Evolutionary conservation across 1,284 basidiomycete genomes (phyloP), one percentile per base, ranked within the genome.

Genomic region (Microstroma glucosiphilum): DNA sequence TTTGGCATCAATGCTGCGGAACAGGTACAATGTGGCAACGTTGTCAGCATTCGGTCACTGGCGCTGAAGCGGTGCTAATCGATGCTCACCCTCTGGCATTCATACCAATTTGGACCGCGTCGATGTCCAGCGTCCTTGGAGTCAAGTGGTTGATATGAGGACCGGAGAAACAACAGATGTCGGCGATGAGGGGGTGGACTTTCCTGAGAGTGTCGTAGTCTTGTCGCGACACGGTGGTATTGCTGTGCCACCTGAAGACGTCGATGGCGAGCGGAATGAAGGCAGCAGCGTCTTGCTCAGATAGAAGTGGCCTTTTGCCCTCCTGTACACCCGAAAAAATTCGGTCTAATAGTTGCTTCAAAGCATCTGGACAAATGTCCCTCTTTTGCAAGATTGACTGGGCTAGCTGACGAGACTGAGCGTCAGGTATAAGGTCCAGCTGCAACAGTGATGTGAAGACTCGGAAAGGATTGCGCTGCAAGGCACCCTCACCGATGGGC

Each of bases 121-220:
- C 81, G 54, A 82, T 82, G 62, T 81, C 80, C 26, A 82, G 64
- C 25, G 81, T 80, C 15, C 81, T 63, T 15, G 81, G 81, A 7
- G 81, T 82, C n/a, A 82, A 71, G 65, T 82, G 81, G 63, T 82
- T 82, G 71, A 82, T 81, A 63, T 82, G 81, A 12, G 81, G 81
- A 19, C 80, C 80, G 41, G 72, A 68, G 72, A 82, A 82, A 15
- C 75, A 77, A 12, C 73, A 79, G 53, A 82, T 80, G 64, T 82
- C 81, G 9, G 81, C 81, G 2, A 81, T 73, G 6, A 82, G 67
- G 0, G 80, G 74, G 60, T 81, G 80, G 4, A 70, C 71, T 1
- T 42, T 60, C n/a, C 73, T 71, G 59, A 82, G 71, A 58, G 69
- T 60, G 9, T 70, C 62, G 63, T 82, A 82, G 40, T 71, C 67